Percentiles rank a stretch among this genome's conserved stretches.
Evolutionary conservation across 1,139 yeast species (phyloP).

Genomic region (Suhomyces choctaworum): DNA sequence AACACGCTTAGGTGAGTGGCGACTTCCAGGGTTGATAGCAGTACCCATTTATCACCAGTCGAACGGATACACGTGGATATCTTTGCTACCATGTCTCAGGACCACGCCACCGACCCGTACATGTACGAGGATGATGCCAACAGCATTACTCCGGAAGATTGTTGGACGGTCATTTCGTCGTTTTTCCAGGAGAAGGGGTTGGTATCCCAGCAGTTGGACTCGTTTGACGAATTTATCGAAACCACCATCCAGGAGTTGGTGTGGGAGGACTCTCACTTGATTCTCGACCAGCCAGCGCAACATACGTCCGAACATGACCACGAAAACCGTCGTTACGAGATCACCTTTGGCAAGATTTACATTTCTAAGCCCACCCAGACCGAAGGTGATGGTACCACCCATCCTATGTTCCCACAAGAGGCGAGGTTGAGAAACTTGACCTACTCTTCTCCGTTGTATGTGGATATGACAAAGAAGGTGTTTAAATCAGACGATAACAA

Average conservation of each 20-base stretch:
- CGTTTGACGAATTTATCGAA: slow-evolving; percentile 96
- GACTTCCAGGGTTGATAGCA: slow-evolving; percentile 4
- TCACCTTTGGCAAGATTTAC: slow-evolving; percentile 94
- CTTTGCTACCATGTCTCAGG: slow-evolving; percentile 17
- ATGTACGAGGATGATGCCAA: slow-evolving; percentile 63
- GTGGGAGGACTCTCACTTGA: slow-evolving; percentile 91
- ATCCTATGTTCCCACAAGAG: slow-evolving; percentile 97
- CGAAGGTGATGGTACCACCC: slow-evolving; percentile 99
- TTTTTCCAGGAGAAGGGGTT: slow-evolving; percentile 96
- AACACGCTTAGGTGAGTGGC: slow-evolving; percentile 7
- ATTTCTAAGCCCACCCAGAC: slow-evolving; percentile 97
- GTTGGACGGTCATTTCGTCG: slow-evolving; percentile 97
- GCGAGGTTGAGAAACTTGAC: slow-evolving; percentile 95
- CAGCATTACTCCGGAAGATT: slow-evolving; percentile 94
- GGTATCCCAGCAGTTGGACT: slow-evolving; percentile 96
- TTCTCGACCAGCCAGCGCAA: slow-evolving; percentile 97
- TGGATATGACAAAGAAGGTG: slow-evolving; percentile 91
- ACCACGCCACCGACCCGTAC: slow-evolving; percentile 49
- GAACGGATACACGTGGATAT: slow-evolving; percentile 2
- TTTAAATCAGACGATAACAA: slow-evolving; percentile 70
- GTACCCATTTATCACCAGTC: slow-evolving; percentile 5
- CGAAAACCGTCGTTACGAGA: slow-evolving; percentile 88
- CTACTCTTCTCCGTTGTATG: slow-evolving; percentile 92
- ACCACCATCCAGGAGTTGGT: slow-evolving; percentile 95
- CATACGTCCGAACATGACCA: slow-evolving; percentile 90